phyloP scores from a whole-genome alignment of 164 flowering plant genomes.

The Chloranthus sessilifolius region DNA sequence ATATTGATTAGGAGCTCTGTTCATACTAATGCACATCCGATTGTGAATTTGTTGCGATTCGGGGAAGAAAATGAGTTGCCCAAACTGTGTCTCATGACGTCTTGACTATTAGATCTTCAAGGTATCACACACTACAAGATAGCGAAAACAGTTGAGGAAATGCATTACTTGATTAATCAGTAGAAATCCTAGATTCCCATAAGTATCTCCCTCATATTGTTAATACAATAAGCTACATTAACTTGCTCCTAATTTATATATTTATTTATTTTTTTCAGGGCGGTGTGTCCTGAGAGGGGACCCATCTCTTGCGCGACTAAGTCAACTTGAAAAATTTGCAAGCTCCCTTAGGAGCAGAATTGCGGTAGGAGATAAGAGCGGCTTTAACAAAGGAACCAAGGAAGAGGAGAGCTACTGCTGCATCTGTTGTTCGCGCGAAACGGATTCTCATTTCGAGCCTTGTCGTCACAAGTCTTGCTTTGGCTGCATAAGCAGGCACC shows the following conservation, averaged over 20 bases:
- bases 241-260: not conserved
- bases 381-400: constrained; percentile 11
- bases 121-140: too few relatives aligned
- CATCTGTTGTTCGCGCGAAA: constrained; percentile 63
- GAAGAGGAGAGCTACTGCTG: constrained; percentile 62
- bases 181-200: too few relatives aligned
- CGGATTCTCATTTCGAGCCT: constrained; percentile 66
- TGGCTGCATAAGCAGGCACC: constrained; percentile 89
- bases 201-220: too few relatives aligned
- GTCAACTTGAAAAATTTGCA: constrained; percentile 51
- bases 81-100: too few relatives aligned
- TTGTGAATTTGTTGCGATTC: too few relatives aligned
- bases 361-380: constrained; percentile 20
- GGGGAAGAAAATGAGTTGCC: too few relatives aligned
- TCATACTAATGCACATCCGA: too few relatives aligned
- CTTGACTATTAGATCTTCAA: too few relatives aligned
- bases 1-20: too few relatives aligned
- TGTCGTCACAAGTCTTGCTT: constrained; percentile 76
- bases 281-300: constrained; percentile 46
- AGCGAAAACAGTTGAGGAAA: too few relatives aligned
- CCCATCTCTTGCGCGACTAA: constrained; percentile 33
- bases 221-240: not conserved
- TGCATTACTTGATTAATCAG: too few relatives aligned
- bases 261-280: constrained; percentile 33
- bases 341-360: constrained; percentile 42